These are phyloP conservation scores for Gorgonomyces haynaldii DNA, from an alignment of 192 early-diverging fungal genomes.

Conservation along the genomic window DNA sequence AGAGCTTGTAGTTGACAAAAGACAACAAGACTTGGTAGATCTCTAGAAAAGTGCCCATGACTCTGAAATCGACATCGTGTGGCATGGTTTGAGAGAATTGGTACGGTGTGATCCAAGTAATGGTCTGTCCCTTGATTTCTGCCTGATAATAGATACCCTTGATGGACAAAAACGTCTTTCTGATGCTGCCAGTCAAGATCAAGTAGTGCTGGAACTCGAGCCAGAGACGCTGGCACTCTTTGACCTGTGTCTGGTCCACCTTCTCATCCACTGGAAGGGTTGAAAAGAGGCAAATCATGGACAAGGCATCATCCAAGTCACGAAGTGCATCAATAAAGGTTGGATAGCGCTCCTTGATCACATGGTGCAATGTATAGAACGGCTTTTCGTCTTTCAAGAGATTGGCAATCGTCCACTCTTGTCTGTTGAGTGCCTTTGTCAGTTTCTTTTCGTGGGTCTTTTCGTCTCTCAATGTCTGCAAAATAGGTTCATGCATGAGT, in stretches of 20 bases:
- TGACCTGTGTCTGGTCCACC: constrained; percentile 16
- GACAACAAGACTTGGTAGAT: constrained; percentile 85
- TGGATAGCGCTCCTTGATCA: constrained; percentile 93
- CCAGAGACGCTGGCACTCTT: constrained; percentile 63
- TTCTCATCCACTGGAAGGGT: constrained; percentile 68
- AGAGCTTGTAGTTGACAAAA: constrained; percentile 93
- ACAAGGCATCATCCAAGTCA: constrained; percentile 96
- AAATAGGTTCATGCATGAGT: constrained; percentile 85
- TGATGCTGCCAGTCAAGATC: constrained; percentile 61
- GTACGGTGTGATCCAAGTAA: constrained; percentile 94
- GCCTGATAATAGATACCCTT: constrained; percentile 99
- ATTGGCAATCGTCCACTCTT: constrained; percentile 66
- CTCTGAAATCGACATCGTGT: constrained; percentile 86
- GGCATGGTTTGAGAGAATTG: constrained; percentile 86
- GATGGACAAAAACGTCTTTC: constrained; percentile 90
- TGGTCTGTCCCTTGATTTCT: constrained; percentile 85
- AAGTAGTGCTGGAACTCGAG: constrained; percentile 92
- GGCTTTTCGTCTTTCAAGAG: constrained; percentile 66
- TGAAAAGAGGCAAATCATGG: constrained; percentile 89
- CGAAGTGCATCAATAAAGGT: constrained; percentile 84
- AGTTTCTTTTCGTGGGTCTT: constrained; percentile 80
- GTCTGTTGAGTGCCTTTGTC: constrained; percentile 71
- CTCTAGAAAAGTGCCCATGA: constrained; percentile 95
- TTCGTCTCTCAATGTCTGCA: constrained; percentile 86
- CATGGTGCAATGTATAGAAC: constrained; percentile 78